A percentile compares a stretch with the other conserved stretches of the same genome.
phyloP scores from a whole-genome alignment of 2,329 filamentous ascomycete genomes.

The Calonectria pauciramosa region DNA sequence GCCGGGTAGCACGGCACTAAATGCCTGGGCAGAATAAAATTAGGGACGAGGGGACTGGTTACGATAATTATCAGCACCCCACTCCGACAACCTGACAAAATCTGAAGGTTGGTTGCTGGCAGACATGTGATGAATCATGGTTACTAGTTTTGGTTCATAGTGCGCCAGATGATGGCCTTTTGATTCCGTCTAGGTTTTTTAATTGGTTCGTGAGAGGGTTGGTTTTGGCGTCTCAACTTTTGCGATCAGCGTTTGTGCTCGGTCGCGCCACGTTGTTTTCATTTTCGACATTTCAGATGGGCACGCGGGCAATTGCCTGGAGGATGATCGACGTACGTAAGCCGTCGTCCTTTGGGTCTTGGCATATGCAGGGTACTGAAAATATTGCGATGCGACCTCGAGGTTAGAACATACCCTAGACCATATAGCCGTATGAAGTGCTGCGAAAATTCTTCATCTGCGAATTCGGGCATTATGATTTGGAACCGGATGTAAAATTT shows the following conservation, averaged over 20 bases:
- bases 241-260: neutral
- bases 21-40: slow-evolving; percentile 2
- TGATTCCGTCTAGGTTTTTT: no score
- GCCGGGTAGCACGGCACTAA: slow-evolving; percentile 26
- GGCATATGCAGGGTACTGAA: neutral
- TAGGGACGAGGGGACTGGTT: slow-evolving; percentile 9
- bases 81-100: neutral
- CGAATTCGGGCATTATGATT: neutral
- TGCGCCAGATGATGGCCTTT: neutral
- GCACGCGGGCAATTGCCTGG: slow-evolving; percentile 12
- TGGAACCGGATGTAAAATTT: neutral
- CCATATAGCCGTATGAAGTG: neutral
- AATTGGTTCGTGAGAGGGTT: fast-evolving
- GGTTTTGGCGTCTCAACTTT: no score
- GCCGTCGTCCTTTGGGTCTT: neutral
- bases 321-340: neutral
- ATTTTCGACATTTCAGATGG: neutral
- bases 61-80: slow-evolving; percentile 6
- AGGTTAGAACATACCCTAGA: neutral
- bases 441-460: neutral
- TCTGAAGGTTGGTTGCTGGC: neutral
- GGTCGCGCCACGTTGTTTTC: neutral
- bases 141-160: neutral
- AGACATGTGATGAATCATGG: slow-evolving; percentile 1
- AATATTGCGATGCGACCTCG: neutral